A percentile compares a stretch with the other conserved stretches of the same genome.
These are phyloP conservation scores for Akanthomyces dipterigenus DNA, from an alignment of 2,329 filamentous ascomycete species.

Conservation along the genomic window DNA sequence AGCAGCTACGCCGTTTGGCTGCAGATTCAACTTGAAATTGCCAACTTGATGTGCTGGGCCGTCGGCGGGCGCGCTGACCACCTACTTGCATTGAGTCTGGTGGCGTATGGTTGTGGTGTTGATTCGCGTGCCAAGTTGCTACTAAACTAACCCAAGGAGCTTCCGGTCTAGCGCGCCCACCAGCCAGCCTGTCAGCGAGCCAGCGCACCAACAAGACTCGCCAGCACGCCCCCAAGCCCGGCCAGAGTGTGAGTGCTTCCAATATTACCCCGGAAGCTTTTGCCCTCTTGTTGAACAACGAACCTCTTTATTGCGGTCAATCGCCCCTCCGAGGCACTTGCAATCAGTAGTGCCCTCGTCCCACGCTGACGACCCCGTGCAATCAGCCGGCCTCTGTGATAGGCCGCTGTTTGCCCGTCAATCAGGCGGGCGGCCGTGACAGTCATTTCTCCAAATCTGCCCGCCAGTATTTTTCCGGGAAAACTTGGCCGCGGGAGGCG, in stretches of 20 bases:
- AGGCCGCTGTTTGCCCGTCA: not conserved
- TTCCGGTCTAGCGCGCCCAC: not conserved
- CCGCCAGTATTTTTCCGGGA: too few species aligned
- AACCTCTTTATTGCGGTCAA: not conserved
- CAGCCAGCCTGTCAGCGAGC: not conserved
- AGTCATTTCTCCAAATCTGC: not conserved
- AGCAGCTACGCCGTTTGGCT: not conserved
- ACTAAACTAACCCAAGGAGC: not conserved
- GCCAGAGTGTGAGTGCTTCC: too few species aligned
- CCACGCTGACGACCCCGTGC: slow-evolving; percentile 3
- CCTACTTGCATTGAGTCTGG: not conserved
- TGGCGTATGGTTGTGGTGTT: not conserved
- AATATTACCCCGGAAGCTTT: too few species aligned
- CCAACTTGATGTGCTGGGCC: not conserved
- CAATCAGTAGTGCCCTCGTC: not conserved
- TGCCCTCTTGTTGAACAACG: too few species aligned
- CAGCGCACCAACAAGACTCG: not conserved
- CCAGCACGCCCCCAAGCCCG: not conserved
- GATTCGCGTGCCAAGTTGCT: not conserved
- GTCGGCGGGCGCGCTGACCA: not conserved
- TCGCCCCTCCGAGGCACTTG: not conserved
- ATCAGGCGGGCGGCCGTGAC: not conserved
- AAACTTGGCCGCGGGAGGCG: not conserved
- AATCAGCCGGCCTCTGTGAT: not conserved
- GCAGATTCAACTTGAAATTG: too few species aligned